phyloP scores from a whole-genome alignment of 2,329 filamentous ascomycete genomes.

The Aspergillus fischeri region DNA sequence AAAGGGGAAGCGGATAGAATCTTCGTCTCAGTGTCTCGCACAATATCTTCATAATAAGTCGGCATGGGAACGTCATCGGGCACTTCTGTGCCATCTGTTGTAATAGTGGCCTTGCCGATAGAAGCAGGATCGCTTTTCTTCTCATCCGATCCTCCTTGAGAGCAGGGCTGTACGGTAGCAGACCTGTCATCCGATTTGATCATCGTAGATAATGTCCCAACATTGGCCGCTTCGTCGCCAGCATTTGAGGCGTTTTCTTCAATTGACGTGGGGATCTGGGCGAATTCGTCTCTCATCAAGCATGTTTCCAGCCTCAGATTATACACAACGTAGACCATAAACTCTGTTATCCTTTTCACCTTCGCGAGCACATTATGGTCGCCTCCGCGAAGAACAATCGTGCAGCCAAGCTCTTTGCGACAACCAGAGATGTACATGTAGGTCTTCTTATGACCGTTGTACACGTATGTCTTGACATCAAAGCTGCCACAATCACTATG shows the following conservation, averaged over 20 bases:
- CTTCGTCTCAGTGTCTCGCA: constrained; percentile 87
- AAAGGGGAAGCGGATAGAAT: constrained; percentile 94
- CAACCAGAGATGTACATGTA: constrained; percentile 95
- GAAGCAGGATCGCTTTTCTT: constrained; percentile 11
- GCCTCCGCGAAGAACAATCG: constrained; percentile 83
- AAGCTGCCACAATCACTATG: constrained; percentile 80
- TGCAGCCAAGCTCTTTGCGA: constrained; percentile 84
- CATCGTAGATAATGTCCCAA: background rate
- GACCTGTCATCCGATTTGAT: constrained; percentile 5
- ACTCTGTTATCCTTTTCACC: constrained; percentile 92
- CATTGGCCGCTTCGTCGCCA: constrained; percentile 6
- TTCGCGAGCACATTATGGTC: constrained; percentile 66
- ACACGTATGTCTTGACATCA: constrained; percentile 92
- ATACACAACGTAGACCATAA: constrained; percentile 99
- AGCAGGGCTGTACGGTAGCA: constrained; percentile 4
- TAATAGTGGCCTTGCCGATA: constrained; percentile 12
- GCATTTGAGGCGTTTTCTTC: constrained; percentile 40
- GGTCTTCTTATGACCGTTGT: constrained; percentile 80
- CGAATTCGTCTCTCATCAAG: constrained; percentile 86
- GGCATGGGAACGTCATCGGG: constrained; percentile 79
- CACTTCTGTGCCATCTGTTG: constrained; percentile 45
- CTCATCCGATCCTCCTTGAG: constrained; percentile 15
- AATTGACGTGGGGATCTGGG: constrained; percentile 67
- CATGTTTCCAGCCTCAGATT: constrained; percentile 95
- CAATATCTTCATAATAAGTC: constrained; percentile 92